Evolutionary conservation across 1,284 basidiomycete species (phyloP), one percentile per base, ranked within the genome.

Genomic region (Cutaneotrichosporon dermatis): DNA sequence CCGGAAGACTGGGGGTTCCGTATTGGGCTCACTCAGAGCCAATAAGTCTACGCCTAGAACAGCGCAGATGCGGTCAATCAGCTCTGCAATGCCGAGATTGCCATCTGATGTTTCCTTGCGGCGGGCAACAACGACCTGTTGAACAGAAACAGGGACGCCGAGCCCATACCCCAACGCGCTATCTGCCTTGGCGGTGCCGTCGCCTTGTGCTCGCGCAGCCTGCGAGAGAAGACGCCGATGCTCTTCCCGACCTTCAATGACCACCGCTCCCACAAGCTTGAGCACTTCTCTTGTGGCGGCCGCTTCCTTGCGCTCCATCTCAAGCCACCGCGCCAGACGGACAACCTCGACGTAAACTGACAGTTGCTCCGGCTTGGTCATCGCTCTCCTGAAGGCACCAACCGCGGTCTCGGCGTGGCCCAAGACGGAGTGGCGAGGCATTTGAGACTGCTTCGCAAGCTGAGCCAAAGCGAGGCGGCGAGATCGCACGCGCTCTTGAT

Each of bases 291-390:
- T 82, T n/a, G 92, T 81, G 37, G 91, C 80, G 65, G 88, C 88
- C 0, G 87, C 88, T 76, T 94, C 92, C 74, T 93, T 94, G 53
- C 93, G 82, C 55, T 81, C 83, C 74, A 91, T 88, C 7, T 89
- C 90, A 2, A 96, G 74, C 66, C 84, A 87, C 9, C 86, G 83
- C 73, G 89, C 92, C 51, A 91, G 77, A 63, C 85, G 85, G 0
- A 88, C 88, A 45, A 87, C 83, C 42, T 83, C 82, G 62, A 88
- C 85, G 44, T 92, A 79, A 9, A 88, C 78, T 9, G 82, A 79
- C 37, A 95, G 82, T 39, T 90, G 85, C 65, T 91, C 89, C 44
- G 86, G 81, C 43, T 86, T 81, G 15, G 86, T 86, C 48, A 95
- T 82, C 65, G 91, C 88, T 9, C 89, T 76, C n/a, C 93, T 77